Evolutionary conservation across 495 filamentous ascomycete species (phyloP), one percentile per base, ranked within the genome.

Genomic region (Mytilinidion resinicola): DNA sequence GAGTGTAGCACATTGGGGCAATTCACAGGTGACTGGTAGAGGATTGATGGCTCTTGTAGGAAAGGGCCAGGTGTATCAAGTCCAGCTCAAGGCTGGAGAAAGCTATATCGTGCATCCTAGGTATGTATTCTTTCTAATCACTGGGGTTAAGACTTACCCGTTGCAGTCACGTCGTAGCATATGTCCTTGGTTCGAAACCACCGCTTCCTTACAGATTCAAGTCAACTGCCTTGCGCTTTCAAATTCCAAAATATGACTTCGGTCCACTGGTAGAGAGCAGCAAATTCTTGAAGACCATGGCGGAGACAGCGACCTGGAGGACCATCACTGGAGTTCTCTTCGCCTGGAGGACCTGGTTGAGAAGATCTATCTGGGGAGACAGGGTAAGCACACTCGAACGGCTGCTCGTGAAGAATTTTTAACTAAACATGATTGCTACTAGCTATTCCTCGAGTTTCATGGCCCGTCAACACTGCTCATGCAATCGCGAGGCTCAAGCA

Each of bases 291-390:
- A 77, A 75, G 19, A 82, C 77, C 11, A 82, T 95, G 78, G 77
- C 81, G 20, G 76, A 82, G 36, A 85, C 88, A 1, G 70, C 78
- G 10, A 81, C 82, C 1, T 96, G 89, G 82, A 87, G 85, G 63
- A 72, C 72, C 0, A 64, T 91, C 0, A 78, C 82, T 52, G 74
- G 73, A 10, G 59, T 83, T 19, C 62, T 87, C 35, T 90, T 84
- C 69, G 78, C 67, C 36, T 55, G 95, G 15, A 79, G 89, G 36
- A 92, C 89, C 1, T 86, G 87, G 72, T 77, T 82, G 34, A 79
- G 91, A 54, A 77, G 86, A 66, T 85, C 85, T 3, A 87, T 98
- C n/a, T 96, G 89, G 89, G 93, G 93, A 33, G 93, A 98, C 70
- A 75, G 92, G 61, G 85, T 88, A 75, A 58, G 75, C 61, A 47